These are phyloP conservation scores for Carex myosuroides DNA, from an alignment of 176 grass and related monocot genomes.

Conservation along the genomic window DNA sequence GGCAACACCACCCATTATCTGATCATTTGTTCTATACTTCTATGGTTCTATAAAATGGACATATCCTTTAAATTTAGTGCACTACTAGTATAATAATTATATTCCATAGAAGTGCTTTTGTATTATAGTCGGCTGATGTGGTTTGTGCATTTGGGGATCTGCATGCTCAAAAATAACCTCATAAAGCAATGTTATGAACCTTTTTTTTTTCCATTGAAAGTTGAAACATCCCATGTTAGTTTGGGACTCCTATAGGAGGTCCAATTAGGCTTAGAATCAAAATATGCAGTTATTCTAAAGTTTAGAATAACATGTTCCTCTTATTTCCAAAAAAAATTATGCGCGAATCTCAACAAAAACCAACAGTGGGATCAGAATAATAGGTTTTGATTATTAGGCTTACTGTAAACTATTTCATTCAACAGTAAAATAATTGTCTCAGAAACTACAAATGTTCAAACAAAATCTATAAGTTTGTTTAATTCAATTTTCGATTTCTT, in stretches of 20 bases:
- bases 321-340: too few species aligned
- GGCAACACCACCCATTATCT: conserved; percentile 3
- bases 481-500: neutral
- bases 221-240: neutral
- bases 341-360: too few species aligned
- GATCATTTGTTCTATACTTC: neutral
- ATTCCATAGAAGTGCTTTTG: neutral
- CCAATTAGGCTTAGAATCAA: too few species aligned
- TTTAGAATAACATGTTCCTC: too few species aligned
- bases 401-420: neutral
- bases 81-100: neutral
- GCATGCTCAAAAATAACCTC: neutral
- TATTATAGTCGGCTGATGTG: neutral
- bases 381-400: too few species aligned
- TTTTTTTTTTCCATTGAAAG: neutral
- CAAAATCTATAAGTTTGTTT: neutral
- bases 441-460: neutral
- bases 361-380: too few species aligned
- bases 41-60: neutral
- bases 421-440: neutral
- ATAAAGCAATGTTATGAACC: neutral
- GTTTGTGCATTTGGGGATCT: neutral
- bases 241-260: neutral
- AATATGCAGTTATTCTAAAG: too few species aligned
- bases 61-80: neutral